phyloP scores from a whole-genome alignment of 164 flowering plant species.

The Paratinospora sagittata region DNA sequence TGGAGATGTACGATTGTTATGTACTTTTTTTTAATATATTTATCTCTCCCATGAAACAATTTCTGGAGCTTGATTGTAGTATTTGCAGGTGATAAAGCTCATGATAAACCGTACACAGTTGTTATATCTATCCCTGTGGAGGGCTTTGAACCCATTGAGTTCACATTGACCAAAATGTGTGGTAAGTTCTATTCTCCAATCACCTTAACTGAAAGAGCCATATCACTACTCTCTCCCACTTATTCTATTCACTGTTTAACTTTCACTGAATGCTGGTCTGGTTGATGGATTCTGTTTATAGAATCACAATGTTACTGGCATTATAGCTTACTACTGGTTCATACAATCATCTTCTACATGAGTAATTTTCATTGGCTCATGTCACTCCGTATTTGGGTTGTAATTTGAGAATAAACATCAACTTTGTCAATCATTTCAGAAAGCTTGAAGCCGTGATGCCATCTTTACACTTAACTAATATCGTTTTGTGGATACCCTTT shows the following conservation, averaged over 20 bases:
- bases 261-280: background rate
- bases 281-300: background rate
- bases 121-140: conserved; percentile 69
- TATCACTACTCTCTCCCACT: background rate
- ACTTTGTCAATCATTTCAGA: too few relatives aligned
- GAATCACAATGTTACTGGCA: too few relatives aligned
- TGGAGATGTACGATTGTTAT: conserved; percentile 65
- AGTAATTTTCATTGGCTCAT: too few relatives aligned
- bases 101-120: conserved; percentile 66
- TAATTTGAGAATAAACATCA: background rate
- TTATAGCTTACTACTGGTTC: too few relatives aligned
- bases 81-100: conserved; percentile 59
- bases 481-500: background rate
- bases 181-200: conserved; percentile 39
- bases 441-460: too few relatives aligned
- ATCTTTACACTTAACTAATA: too few relatives aligned
- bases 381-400: too few relatives aligned
- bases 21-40: background rate
- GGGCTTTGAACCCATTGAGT: conserved; percentile 71
- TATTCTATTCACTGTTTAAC: background rate
- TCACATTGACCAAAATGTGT: conserved; percentile 75
- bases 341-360: too few relatives aligned
- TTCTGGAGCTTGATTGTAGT: conserved; percentile 11
- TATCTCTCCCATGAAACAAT: conserved; percentile 2
- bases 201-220: background rate